phyloP scores from a whole-genome alignment of 164 flowering plant species.

The Nymphaea thermarum region DNA sequence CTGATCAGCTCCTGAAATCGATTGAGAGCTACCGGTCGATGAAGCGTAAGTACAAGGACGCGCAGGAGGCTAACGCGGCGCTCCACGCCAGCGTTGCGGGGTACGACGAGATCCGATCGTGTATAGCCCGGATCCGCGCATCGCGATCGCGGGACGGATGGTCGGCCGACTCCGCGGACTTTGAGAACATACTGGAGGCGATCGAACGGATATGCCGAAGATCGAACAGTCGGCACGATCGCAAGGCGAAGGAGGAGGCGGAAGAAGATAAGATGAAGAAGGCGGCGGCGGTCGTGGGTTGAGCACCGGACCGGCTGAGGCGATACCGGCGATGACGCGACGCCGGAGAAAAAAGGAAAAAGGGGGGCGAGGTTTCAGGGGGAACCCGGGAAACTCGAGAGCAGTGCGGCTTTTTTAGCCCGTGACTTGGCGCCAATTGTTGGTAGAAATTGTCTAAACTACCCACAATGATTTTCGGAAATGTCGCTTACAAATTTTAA shows the following conservation, averaged over 20 bases:
- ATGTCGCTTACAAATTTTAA: too few species aligned
- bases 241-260: neutral
- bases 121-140: neutral
- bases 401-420: neutral
- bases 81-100: neutral
- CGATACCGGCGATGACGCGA: neutral
- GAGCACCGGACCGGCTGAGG: neutral
- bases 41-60: constrained; percentile 45
- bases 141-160: neutral
- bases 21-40: constrained; percentile 51
- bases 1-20: constrained; percentile 61
- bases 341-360: neutral
- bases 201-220: neutral
- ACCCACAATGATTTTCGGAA: neutral
- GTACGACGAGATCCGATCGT: neutral
- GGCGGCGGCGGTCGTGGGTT: neutral
- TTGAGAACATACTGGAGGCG: neutral
- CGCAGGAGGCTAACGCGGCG: constrained; percentile 31
- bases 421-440: neutral
- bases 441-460: neutral
- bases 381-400: neutral
- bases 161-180: neutral
- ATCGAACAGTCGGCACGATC: neutral
- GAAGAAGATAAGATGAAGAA: neutral
- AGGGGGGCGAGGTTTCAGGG: neutral